Evolutionary conservation across 31 red algal genomes (phyloP), one percentile per base, ranked within the genome.

Genomic region (Asparagopsis taxiformis): DNA sequence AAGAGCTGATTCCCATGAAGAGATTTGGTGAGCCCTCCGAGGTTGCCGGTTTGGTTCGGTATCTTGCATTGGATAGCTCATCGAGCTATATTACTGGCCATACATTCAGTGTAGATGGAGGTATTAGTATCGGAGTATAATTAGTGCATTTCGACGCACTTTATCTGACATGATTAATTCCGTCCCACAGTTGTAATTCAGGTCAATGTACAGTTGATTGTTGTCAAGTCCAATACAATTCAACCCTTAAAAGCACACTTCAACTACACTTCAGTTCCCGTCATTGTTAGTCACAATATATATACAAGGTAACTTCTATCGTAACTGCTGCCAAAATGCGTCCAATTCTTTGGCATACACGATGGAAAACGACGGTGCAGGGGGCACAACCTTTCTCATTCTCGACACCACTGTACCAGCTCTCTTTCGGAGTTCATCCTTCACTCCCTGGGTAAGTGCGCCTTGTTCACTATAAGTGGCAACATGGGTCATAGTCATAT

Each of bases 21-120:
- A 83, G 97, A 5, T 75, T 99, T 30, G 97, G 97, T 30, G 72
- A 84, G 59, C 70, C 89, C 11, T 59, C 89, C 44, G 97, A 99
- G 66, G 84, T 99, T 7, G 97, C 97, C 19, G 92, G 89, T 55
- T 22, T 96, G 60, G 89, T 93, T 28, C 62, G 56, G 19, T 99
- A 90, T 76, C 70, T 99, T 3, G 93, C 92, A 11, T 56, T 82
- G 50, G 93, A 99, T 74, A 67, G 57, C 9, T 61, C 77, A 6
- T 75, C 91, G 2, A 72, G 65, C 38, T 95, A 95, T 83, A 85
- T 95, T 28, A 90, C 91, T 4, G 91, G 91, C 28, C 80, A 85
- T 36, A 91, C 84, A 6, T 89, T 99, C 72, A 82, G 52, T 52
- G 68, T 99, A 32, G 96, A 99, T 38, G 96, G 96, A 31, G 96